Evolutionary conservation across 306 rosid species (phyloP).

Genomic region (Carpinus fangiana): DNA sequence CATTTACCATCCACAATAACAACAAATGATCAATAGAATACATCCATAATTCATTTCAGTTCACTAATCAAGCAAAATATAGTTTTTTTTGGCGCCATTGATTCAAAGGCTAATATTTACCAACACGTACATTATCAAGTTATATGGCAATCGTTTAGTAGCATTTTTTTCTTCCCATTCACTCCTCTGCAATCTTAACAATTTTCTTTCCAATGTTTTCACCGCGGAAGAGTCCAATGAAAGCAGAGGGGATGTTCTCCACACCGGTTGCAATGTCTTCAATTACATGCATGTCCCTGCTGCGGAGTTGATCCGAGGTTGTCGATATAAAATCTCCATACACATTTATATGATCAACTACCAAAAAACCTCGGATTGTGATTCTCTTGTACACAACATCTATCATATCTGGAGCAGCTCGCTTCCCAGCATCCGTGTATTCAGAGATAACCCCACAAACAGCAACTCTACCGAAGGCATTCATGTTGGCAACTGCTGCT

Average conservation of each 20-base stretch:
- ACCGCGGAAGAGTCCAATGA: conserved; percentile 61
- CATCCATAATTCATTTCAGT: too few relatives aligned
- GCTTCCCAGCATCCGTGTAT: conserved; percentile 41
- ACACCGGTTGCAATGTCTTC: conserved; percentile 65
- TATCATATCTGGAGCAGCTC: conserved; percentile 53
- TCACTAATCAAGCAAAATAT: too few relatives aligned
- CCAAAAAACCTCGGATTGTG: conserved; percentile 56
- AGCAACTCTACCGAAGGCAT: conserved; percentile 60
- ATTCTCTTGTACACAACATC: conserved; percentile 63
- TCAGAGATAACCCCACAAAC: conserved; percentile 69
- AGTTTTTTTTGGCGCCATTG: too few relatives aligned
- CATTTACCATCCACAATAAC: too few relatives aligned
- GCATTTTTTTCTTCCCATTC: conserved; percentile 2
- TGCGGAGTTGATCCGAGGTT: conserved; percentile 44
- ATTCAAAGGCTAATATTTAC: too few relatives aligned
- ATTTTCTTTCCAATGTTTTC: conserved; percentile 71
- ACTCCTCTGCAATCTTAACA: conserved; percentile 41
- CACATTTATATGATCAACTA: conserved; percentile 38
- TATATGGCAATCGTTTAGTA: too few relatives aligned
- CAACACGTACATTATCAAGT: too few relatives aligned
- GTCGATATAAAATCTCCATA: conserved; percentile 42
- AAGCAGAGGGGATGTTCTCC: conserved; percentile 63
- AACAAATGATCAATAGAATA: too few relatives aligned
- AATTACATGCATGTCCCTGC: conserved; percentile 35
- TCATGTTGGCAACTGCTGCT: conserved; percentile 70